These are phyloP conservation scores for Corylus heterophylla DNA, from an alignment of 306 rosid species.

Conservation along the genomic window DNA sequence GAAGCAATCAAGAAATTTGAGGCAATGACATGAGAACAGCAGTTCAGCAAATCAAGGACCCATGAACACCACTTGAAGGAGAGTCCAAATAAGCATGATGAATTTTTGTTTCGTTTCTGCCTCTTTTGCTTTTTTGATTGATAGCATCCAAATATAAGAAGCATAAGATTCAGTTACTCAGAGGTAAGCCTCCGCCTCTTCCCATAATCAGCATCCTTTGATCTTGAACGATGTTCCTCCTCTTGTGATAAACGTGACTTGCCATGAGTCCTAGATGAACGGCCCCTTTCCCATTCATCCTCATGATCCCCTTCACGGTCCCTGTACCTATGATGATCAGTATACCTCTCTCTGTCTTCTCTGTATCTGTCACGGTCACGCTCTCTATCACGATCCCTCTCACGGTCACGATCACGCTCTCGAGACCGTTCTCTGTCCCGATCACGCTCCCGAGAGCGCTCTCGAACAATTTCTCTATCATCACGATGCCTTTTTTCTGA, in stretches of 20 bases:
- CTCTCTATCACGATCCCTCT: constrained; percentile 56
- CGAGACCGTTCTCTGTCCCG: constrained; percentile 60
- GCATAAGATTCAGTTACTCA: constrained; percentile 47
- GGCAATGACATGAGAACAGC: constrained; percentile 39
- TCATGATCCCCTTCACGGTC: constrained; percentile 77
- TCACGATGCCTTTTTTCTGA: constrained; percentile 77
- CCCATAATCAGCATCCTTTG: constrained; percentile 95
- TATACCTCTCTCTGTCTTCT: constrained; percentile 81
- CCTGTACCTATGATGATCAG: constrained; percentile 85
- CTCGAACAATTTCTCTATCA: constrained; percentile 72
- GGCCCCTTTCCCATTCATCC: constrained; percentile 87
- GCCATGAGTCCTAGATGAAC: constrained; percentile 80
- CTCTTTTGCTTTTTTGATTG: constrained; percentile 31
- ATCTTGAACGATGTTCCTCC: constrained; percentile 76
- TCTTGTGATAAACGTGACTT: constrained; percentile 75
- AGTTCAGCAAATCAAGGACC: constrained; percentile 46
- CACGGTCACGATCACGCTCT: constrained; percentile 63
- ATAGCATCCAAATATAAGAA: constrained; percentile 28
- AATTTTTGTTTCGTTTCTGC: constrained; percentile 34
- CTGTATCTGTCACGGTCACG: constrained; percentile 79
- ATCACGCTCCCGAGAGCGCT: constrained; percentile 58
- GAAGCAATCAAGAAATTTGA: constrained; percentile 37
- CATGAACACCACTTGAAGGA: constrained; percentile 40
- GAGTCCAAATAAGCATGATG: constrained; percentile 42
- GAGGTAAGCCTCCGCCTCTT: constrained; percentile 89